Base-by-base conservation (phyloP, 495 filamentous ascomycete species). In the Cryomyces antarcticus region DNA sequence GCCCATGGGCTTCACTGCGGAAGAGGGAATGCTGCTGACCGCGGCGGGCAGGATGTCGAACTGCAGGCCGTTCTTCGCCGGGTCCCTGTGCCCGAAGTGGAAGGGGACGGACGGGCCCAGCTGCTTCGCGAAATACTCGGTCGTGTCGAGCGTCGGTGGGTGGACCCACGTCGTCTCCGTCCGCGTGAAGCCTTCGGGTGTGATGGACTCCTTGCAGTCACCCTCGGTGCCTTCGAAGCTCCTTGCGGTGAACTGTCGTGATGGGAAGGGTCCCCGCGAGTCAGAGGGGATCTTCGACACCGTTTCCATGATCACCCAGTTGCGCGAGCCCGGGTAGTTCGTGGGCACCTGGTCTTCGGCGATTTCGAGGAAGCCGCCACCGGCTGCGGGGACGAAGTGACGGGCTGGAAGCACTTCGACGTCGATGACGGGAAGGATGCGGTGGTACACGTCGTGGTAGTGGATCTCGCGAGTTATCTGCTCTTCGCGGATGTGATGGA, bases 401-500 rank as follows among this genome's bases (percentile, higher is more conserved):
- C 69, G 45, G 53, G 63, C n/a, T 9, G 53, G 62, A 43, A 62
- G 59, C 7, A 68, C 54, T 46, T 72, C 62, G 9, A 65, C 56
- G 10, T 72, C 68, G 28, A 59, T 59, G 35, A 76, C 53, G 4
- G 73, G 73, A 6, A 66, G 65, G 28, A 72, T 62, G 10, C 61
- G 62, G 43, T 71, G 68, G 42, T 63, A 64, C 13, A 68, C 52
- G 30, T 76, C 66, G 49, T 75, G 57, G 13, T 59, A 62, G 50
- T 77, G 71, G 45, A 73, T 68, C 30, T 75, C 71, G 28, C 69
- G 66, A 4, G 66, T 61, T 29, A 73, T 68, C 6, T 47, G 40
- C 48, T 75, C 66, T 51, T 73, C 50, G 10, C 55, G 48, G 35
- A 73, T 57, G 33, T 73, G 56, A 50, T 69, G 70, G 4, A 57